phyloP scores from a whole-genome alignment of 257 asterid genomes.

The Solanum raphanifolium region DNA sequence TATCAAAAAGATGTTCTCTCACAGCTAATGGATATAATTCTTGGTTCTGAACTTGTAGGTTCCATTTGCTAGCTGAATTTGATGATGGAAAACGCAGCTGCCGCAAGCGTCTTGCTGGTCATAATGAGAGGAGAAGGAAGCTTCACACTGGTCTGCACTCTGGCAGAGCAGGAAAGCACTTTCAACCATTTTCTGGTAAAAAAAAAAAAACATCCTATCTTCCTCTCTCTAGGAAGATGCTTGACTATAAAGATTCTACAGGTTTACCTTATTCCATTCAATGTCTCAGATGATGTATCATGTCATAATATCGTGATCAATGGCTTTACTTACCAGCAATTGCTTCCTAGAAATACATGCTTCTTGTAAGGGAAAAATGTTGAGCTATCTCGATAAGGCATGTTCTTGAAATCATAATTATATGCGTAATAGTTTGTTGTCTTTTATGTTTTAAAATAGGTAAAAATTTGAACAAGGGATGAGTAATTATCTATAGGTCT shows the following conservation, averaged over 20 bases:
- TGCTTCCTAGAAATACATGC: neutral
- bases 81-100: constrained; percentile 19
- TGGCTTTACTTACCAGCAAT: neutral
- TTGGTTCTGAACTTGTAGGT: neutral
- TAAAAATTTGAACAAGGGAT: too few relatives aligned
- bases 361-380: neutral
- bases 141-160: neutral
- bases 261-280: neutral
- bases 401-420: neutral
- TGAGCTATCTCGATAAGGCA: neutral
- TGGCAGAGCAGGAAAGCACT: neutral
- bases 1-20: too few relatives aligned
- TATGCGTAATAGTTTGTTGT: neutral
- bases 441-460: neutral
- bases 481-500: neutral
- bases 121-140: constrained; percentile 17
- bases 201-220: neutral
- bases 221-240: neutral
- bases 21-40: neutral
- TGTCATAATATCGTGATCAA: neutral
- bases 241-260: neutral
- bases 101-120: constrained; percentile 18
- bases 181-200: neutral
- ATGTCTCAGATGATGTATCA: neutral
- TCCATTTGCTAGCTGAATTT: constrained; percentile 15